Evolutionary conservation across 306 rosid species (phyloP), one percentile per base, ranked within the genome.

Genomic region (Gynostemma pentaphyllum): DNA sequence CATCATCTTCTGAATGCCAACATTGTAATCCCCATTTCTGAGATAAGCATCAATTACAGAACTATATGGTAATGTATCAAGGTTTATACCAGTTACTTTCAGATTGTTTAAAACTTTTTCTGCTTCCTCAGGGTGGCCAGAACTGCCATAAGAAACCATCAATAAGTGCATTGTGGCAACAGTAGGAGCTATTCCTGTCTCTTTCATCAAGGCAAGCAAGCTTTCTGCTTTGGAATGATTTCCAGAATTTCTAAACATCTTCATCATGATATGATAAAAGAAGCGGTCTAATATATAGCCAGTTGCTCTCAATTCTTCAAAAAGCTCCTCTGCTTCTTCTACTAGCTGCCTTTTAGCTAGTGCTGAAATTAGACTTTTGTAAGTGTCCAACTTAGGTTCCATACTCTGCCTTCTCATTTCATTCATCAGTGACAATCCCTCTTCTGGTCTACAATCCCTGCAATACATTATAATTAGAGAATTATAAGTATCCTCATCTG

Each of bases 81-180:
- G 68, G 70, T 68, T 74, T 73, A 70, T 36, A 53, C 85, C 86
- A 64, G 79, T 70, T 55, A 67, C 79, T 80, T 66, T 82, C 82
- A 91, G 78, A 85, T 83, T 86, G 46, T 91, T 64, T 27, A 91
- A 86, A 59, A 91, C 95, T 57, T 75, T 82, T 73, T 91, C 96
- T 48, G 97, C 97, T 85, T 83, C 97, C 68, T 75, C 72, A 34
- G 95, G 96, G 74, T 83, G 91, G 40, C 96, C 96, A 18, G 98
- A 87, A 79, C 83, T 69, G 14, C 95, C 86, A 40, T 88, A 91
- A 71, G 98, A 87, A 73, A 83, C 82, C 95, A 91, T 87, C 71
- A 91, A 94, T 79, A 91, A 59, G 66, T 91, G 98, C 98, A 91
- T 91, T 40, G 98, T 87, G 69, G 98, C 86, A 72, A 70, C 21